Evolutionary conservation across 2,329 filamentous ascomycete genomes (phyloP), one percentile per base, ranked within the genome.

Genomic region (Corniculantispora saksenae): DNA sequence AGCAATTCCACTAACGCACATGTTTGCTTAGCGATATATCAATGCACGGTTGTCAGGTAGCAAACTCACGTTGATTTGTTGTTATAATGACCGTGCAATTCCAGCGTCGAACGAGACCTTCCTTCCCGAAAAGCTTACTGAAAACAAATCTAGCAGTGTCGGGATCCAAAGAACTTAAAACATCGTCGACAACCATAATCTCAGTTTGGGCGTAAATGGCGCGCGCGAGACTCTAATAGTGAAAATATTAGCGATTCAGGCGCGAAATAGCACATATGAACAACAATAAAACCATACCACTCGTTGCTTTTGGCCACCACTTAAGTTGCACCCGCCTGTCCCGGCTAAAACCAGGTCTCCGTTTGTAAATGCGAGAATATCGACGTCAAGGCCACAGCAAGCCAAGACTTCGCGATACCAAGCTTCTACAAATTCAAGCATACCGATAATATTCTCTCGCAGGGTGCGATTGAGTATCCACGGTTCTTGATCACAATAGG

Each of bases 81-180:
- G 63, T 65, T 38, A 65, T 48, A n/a, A 65, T 55, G 3, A 60
- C 63, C 21, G 63, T 65, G 25, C 55, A 47, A 17, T 43, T 40
- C 48, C 48, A 47, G 8, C 63, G 35, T 13, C 56, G 45, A 3
- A 61, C 38, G 3, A 60, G 55, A 7, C 56, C 63, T 3, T 19
- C 2, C 2, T 2, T 12, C 1, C 55, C 63, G 13, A 64, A 55
- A 3, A 65, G 17, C 6, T 27, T n/a, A 21, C 5, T 21, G 12
- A 65, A 35, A 21, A 65, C 40, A 27, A 21, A 5, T 10, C 10
- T 13, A 4, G 63, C 45, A 12, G 63, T 65, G 1, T 47, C 40
- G 1, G 56, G 19, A n/a, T 65, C 63, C 21, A 63, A 17, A 1
- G 64, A 32, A 21, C 64, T 66, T 1, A 66, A 54, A 1, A 63